Evolutionary conservation across 1,139 yeast genomes (phyloP).

Genomic region (Debaryomyces psychrophilus): DNA sequence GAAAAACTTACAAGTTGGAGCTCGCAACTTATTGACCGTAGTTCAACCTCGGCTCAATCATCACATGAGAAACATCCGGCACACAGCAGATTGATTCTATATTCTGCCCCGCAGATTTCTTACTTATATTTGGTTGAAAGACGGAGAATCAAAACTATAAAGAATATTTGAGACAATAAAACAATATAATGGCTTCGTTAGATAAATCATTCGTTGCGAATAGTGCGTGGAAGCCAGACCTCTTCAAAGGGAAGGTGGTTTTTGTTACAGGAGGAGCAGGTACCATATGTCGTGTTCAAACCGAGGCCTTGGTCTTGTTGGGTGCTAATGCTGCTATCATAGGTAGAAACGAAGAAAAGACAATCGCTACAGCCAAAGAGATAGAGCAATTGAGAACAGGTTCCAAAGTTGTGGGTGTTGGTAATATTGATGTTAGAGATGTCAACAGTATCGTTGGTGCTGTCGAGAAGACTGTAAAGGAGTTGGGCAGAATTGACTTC

Average conservation of each 20-base stretch:
- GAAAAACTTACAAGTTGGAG: too few species aligned
- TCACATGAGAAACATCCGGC: background rate
- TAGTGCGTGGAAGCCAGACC: slow-evolving; percentile 55
- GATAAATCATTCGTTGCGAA: slow-evolving; percentile 31
- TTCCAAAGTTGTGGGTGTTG: slow-evolving; percentile 71
- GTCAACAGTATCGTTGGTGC: slow-evolving; percentile 62
- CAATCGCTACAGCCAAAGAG: slow-evolving; percentile 69
- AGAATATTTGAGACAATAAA: background rate
- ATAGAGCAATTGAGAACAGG: slow-evolving; percentile 61
- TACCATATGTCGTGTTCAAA: slow-evolving; percentile 87
- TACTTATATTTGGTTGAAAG: background rate
- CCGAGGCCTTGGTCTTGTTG: slow-evolving; percentile 78
- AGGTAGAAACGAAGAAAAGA: slow-evolving; percentile 74
- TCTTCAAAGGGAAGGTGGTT: slow-evolving; percentile 83
- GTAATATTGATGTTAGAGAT: slow-evolving; percentile 78
- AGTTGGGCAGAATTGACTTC: slow-evolving; percentile 76
- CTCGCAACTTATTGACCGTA: background rate
- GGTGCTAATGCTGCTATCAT: slow-evolving; percentile 90
- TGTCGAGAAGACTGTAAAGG: slow-evolving; percentile 62
- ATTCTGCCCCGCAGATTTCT: background rate
- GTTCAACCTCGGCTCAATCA: background rate
- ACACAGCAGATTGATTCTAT: background rate
- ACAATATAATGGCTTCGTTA: slow-evolving; percentile 21
- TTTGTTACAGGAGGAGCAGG: slow-evolving; percentile 98
- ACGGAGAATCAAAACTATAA: background rate